Percentiles rank a stretch among this genome's conserved stretches.
Conservation (phyloP, 148 eudicot genomes). For the Rhododendron griersonianum region DNA sequence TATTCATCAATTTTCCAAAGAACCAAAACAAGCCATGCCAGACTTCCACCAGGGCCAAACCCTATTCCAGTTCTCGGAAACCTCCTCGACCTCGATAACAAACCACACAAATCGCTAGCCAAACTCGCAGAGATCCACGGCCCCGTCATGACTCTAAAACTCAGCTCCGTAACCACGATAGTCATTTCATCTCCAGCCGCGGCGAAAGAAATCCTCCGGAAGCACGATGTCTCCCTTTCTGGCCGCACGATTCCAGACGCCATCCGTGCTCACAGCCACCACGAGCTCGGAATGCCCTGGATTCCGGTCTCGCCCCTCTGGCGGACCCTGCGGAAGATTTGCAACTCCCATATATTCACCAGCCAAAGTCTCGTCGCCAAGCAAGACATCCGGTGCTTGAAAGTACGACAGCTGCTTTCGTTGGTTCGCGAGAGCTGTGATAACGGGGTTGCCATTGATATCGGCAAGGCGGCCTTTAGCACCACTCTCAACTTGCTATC, state of each 20-base stretch:
- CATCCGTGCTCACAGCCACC: neutral
- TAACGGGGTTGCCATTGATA: neutral
- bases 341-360: neutral
- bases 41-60: neutral
- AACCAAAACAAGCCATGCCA: neutral
- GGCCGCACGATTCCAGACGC: neutral
- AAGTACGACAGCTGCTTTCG: neutral
- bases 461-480: neutral
- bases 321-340: neutral
- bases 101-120: neutral
- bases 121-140: neutral
- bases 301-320: neutral
- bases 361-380: neutral
- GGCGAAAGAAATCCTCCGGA: neutral
- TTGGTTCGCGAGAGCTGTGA: neutral
- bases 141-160: neutral
- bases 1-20: neutral
- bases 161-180: neutral
- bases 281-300: neutral
- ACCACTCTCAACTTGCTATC: neutral
- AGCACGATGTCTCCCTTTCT: neutral
- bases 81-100: neutral
- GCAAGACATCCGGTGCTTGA: neutral
- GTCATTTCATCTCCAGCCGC: neutral
- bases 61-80: neutral